These are phyloP conservation scores for Funneliformis mosseae DNA, from an alignment of 192 early-diverging fungal genomes.

Conservation along the genomic window DNA sequence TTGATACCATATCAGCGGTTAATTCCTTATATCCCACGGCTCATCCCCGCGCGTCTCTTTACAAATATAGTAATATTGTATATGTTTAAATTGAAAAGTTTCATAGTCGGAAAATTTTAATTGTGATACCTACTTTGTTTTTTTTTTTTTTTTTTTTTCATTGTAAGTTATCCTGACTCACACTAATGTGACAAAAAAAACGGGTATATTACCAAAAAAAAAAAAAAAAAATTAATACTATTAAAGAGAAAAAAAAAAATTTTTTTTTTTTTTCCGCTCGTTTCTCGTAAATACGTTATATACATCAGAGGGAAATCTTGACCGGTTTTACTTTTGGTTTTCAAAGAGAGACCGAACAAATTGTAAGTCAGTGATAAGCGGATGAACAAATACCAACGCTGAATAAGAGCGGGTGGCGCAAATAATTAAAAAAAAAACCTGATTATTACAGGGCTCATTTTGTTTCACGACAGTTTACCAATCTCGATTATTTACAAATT, in stretches of 20 bases:
- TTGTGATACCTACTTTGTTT: not conserved
- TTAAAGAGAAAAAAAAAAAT: too few species aligned
- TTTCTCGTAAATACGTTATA: too few species aligned
- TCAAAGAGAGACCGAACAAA: not conserved
- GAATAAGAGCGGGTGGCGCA: not conserved
- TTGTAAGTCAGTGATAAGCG: not conserved
- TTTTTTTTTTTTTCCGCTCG: too few species aligned
- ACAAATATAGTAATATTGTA: slow-evolving; percentile 1
- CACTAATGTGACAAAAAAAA: not conserved
- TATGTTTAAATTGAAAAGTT: not conserved
- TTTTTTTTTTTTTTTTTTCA: not conserved
- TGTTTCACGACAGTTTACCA: not conserved
- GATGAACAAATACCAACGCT: too few species aligned
- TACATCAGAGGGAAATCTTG: not conserved
- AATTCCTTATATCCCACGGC: not conserved
- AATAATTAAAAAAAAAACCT: not conserved
- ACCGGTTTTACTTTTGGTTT: not conserved
- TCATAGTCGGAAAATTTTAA: not conserved
- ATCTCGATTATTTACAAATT: slow-evolving; percentile 1
- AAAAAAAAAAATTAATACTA: not conserved
- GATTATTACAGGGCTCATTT: not conserved
- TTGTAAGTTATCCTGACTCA: not conserved
- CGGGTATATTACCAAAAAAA: not conserved
- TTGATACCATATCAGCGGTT: not conserved
- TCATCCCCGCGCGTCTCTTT: not conserved